Base-by-base conservation (phyloP, 2,329 filamentous ascomycete genomes). In the Parastagonospora avenae region DNA sequence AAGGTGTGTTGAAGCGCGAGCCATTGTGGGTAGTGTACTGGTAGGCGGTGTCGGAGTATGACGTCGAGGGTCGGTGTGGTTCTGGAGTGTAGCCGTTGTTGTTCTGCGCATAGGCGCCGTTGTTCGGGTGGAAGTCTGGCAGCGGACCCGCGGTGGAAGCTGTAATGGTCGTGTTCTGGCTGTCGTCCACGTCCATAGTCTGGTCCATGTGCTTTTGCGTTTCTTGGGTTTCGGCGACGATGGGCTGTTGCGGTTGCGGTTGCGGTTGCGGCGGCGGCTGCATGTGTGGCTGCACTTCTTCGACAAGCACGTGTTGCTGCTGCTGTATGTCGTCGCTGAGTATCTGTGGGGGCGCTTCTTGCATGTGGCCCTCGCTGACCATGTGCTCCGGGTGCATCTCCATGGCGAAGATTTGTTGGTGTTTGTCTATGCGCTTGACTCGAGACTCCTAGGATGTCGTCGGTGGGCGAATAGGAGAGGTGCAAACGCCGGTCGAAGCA, bases 31-130 rank as follows among this genome's bases (percentile, higher is more conserved):
- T 63, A 31, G 68, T 72, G 62, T 74, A 76, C 48, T 75, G 71
- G 54, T 77, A 74, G 39, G 71, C 72, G 7, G 78, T 81, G 68
- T 81, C 79, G 33, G 78, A 80, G 71, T 81, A 80, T n/a, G 77
- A 79, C 3, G 79, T 81, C 36, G 80, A 80, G 46, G 83, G 81
- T 12, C 80, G 77, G 44, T 70, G 61, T 19, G 76, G 75, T 59
- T 78, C 73, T 66, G 79, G 77, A 52, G 71, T 74, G 48, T 64
- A 64, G 53, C 60, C 57, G 43, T 59, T 67, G 58, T 53, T 66
- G 57, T 57, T 63, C 14, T 42, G 37, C 4, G 45, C 19, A n/a
- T 48, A 36, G 12, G 31, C 15, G 31, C 33, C 19, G 45, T 48
- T 28, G 29, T 31, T 36, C 11, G 38, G 57, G 16, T 66, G 57